Conservation (phyloP, 345 rosid species). For the Linum tenue region DNA sequence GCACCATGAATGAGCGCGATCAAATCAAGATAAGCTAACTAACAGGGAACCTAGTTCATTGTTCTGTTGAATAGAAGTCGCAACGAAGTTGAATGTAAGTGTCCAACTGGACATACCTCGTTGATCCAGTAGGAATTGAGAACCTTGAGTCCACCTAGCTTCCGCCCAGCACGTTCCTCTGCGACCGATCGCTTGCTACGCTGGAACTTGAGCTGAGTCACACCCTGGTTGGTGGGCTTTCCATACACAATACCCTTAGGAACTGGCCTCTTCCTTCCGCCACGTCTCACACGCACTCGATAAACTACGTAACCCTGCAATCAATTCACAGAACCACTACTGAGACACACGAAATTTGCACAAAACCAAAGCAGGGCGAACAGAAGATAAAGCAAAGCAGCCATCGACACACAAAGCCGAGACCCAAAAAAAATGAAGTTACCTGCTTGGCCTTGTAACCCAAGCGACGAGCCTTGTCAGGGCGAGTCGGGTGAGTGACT, state of each 20-base stretch:
- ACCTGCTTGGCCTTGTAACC: constrained; percentile 99
- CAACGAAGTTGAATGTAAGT: too few relatives aligned
- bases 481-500: constrained; percentile 80
- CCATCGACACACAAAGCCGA: neutral
- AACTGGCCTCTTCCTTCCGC: constrained; percentile 99
- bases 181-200: constrained; percentile 96
- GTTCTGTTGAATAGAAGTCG: too few relatives aligned
- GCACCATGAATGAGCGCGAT: neutral
- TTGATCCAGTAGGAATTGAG: constrained; percentile 96
- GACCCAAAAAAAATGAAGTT: neutral
- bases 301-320: constrained; percentile 75
- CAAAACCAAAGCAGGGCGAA: neutral
- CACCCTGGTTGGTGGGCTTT: constrained; percentile 30
- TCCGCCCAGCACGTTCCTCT: constrained; percentile 18
- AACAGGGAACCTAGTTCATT: neutral
- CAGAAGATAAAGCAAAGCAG: neutral
- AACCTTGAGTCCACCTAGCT: constrained; percentile 25
- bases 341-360: neutral
- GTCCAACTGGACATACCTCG: constrained; percentile 36
- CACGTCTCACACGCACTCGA: constrained; percentile 79
- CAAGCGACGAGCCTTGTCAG: constrained; percentile 90
- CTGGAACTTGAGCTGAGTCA: constrained; percentile 93
- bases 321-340: neutral
- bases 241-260: constrained; percentile 14
- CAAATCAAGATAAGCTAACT: neutral